Percentiles rank a stretch among this genome's conserved stretches.
Conservation (phyloP, 2,329 filamentous ascomycete species). For the Monilinia vaccinii-corymbosi region DNA sequence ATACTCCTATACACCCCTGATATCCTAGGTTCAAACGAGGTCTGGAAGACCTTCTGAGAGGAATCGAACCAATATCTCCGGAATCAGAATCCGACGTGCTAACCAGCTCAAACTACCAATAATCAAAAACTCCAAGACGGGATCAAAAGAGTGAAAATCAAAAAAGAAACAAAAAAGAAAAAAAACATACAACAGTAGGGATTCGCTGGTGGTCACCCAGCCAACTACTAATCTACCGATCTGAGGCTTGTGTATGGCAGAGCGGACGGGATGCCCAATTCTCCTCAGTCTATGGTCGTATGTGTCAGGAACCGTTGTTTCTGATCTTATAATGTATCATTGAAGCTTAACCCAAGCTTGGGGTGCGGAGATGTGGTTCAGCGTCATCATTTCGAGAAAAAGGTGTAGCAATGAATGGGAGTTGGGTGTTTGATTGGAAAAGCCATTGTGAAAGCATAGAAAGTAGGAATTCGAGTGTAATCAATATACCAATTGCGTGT, state of each 20-base stretch:
- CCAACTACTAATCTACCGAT: too few species aligned
- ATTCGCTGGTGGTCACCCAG: too few species aligned
- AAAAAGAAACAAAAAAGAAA: conserved; percentile 3
- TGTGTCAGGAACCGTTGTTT: rapidly evolving
- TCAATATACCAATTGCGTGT: background rate
- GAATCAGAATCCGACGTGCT: background rate
- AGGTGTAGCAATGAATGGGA: background rate
- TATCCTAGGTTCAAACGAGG: background rate
- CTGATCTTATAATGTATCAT: background rate
- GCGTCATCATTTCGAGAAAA: background rate
- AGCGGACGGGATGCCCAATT: background rate
- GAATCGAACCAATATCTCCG: conserved; percentile 2
- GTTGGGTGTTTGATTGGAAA: background rate
- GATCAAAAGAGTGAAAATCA: background rate
- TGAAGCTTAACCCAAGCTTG: background rate
- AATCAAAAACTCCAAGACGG: background rate
- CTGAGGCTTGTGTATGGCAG: too few species aligned
- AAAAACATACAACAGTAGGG: conserved; percentile 1
- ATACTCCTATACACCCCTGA: background rate
- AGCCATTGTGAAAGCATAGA: background rate
- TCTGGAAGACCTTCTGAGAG: conserved; percentile 1
- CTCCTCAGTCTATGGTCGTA: background rate
- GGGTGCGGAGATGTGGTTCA: background rate
- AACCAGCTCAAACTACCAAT: background rate
- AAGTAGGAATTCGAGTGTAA: background rate